Conservation (phyloP, 306 rosid species). For the Chamaecrista fasciculata region DNA sequence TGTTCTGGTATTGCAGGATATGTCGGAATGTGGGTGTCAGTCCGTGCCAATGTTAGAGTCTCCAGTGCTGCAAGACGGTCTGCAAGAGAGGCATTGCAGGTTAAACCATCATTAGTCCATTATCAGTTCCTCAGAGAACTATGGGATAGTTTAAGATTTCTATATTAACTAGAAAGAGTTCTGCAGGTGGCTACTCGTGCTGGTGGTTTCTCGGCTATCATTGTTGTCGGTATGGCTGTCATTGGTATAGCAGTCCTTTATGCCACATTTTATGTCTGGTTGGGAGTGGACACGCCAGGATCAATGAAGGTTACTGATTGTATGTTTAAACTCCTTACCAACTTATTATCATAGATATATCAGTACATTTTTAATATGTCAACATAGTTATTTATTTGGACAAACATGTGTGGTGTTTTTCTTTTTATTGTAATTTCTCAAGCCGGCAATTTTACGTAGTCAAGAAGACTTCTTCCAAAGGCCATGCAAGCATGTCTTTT, state of each 20-base stretch:
- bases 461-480: neutral
- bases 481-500: neutral
- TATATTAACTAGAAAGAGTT: conserved; percentile 36
- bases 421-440: conserved; percentile 10
- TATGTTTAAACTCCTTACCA: conserved; percentile 54
- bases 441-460: neutral
- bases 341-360: conserved; percentile 20
- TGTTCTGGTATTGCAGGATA: conserved; percentile 98
- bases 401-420: conserved; percentile 6
- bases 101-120: conserved; percentile 36
- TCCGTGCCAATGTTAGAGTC: conserved; percentile 98
- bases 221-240: conserved; percentile 99
- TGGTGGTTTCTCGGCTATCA: conserved; percentile 92
- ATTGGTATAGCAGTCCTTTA: conserved; percentile 87
- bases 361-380: neutral
- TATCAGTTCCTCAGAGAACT: conserved; percentile 23
- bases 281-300: conserved; percentile 89
- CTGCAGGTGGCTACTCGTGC: conserved; percentile 98
- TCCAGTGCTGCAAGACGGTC: conserved; percentile 99
- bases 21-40: conserved; percentile 99
- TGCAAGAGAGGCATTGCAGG: conserved; percentile 99
- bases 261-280: conserved; percentile 88
- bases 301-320: conserved; percentile 95
- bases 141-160: conserved; percentile 27
- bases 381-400: conserved; percentile 20